phyloP scores from a whole-genome alignment of 2,329 filamentous ascomycete genomes.

The Hypoxylon sp. region DNA sequence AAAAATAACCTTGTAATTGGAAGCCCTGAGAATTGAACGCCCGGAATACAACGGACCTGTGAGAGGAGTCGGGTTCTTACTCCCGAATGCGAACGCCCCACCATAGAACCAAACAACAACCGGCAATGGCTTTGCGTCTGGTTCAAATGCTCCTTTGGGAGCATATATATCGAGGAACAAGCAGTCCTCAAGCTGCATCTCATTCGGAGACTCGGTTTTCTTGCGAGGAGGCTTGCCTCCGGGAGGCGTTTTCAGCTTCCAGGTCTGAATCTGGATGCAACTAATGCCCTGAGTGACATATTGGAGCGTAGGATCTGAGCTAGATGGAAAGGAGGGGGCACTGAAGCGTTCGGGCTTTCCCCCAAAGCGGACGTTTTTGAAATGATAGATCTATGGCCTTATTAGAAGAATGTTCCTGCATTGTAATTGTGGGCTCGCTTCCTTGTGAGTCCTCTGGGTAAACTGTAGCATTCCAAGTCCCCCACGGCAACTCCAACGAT shows the following conservation, averaged over 20 bases:
- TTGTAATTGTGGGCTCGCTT: no score
- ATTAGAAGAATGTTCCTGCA: not conserved
- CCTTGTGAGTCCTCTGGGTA: no score
- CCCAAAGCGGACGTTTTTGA: slow-evolving; percentile 16
- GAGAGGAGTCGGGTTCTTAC: slow-evolving; percentile 50
- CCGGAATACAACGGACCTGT: slow-evolving; percentile 55
- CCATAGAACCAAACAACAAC: slow-evolving; percentile 64
- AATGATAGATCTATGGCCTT: slow-evolving; percentile 5
- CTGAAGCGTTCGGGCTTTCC: slow-evolving; percentile 7
- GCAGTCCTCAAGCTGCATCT: not conserved
- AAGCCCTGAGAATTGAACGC: slow-evolving; percentile 54
- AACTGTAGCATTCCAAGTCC: no score
- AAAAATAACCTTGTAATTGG: slow-evolving; percentile 60
- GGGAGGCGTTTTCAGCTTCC: not conserved
- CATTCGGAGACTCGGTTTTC: not conserved
- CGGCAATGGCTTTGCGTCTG: slow-evolving; percentile 54
- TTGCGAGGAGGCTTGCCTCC: not conserved
- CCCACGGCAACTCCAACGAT: no score
- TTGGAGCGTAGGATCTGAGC: not conserved
- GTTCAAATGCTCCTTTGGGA: not conserved
- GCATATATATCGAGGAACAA: slow-evolving; percentile 2
- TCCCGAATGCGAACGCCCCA: slow-evolving; percentile 61
- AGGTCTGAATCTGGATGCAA: not conserved
- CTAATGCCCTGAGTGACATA: not conserved
- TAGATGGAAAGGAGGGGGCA: not conserved